Conservation (phyloP, 768 basidiomycete species). For the Serendipita indica region DNA sequence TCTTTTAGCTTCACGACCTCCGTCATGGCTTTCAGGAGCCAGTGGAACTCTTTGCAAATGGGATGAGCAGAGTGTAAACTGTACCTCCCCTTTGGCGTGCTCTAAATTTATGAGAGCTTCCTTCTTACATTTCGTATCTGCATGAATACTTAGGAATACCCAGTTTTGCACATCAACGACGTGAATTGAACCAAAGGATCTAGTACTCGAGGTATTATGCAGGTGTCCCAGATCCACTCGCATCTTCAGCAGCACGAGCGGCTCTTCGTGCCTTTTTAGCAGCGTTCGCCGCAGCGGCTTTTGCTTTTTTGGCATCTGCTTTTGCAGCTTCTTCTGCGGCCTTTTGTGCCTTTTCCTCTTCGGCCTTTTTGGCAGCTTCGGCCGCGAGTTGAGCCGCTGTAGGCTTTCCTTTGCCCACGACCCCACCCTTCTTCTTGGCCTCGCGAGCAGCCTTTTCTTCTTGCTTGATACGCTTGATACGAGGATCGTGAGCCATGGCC, state of each 20-base stretch:
- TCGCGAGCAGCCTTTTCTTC: slow-evolving; percentile 91
- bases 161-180: not conserved
- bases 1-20: slow-evolving; percentile 53
- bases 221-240: slow-evolving; percentile 9
- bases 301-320: slow-evolving; percentile 71
- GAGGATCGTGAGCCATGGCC: slow-evolving; percentile 67
- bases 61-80: not conserved
- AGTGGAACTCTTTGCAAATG: slow-evolving; percentile 14
- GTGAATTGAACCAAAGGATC: not conserved
- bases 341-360: slow-evolving; percentile 43
- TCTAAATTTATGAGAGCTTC: not conserved
- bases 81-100: not conserved
- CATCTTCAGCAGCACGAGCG: slow-evolving; percentile 37
- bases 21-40: slow-evolving; percentile 44
- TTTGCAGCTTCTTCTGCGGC: slow-evolving; percentile 58
- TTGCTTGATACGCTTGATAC: slow-evolving; percentile 93
- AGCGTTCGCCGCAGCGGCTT: slow-evolving; percentile 73
- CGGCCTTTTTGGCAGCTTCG: slow-evolving; percentile 35
- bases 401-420: slow-evolving; percentile 18
- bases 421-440: slow-evolving; percentile 60
- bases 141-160: not conserved
- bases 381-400: slow-evolving; percentile 30
- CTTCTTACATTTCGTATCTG: not conserved
- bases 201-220: not conserved
- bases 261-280: slow-evolving; percentile 77